A percentile compares a stretch with the other conserved stretches of the same genome.
These are phyloP conservation scores for Neoboletus magnificus DNA, from an alignment of 768 basidiomycete species.

Conservation along the genomic window DNA sequence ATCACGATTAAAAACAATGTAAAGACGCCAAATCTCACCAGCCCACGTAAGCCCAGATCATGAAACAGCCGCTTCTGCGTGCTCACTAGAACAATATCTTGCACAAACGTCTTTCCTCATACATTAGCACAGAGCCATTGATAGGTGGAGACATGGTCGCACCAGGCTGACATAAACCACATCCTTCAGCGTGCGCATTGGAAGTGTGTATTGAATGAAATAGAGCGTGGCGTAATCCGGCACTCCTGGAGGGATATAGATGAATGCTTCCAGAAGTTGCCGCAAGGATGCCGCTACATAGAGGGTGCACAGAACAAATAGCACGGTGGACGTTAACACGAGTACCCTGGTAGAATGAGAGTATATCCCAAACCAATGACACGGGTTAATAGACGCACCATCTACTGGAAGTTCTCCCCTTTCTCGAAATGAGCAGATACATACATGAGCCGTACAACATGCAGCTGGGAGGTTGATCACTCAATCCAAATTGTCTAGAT, in stretches of 20 bases:
- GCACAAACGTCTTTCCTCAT: conserved; percentile 9
- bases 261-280: conserved; percentile 16
- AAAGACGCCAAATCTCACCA: conserved; percentile 22
- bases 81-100: conserved; percentile 17
- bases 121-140: background rate
- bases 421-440: conserved; percentile 9
- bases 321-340: conserved; percentile 10
- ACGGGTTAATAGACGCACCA: background rate
- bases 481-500: background rate
- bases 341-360: conserved; percentile 7
- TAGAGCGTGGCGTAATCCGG: conserved; percentile 10
- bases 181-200: conserved; percentile 15
- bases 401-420: background rate
- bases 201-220: conserved; percentile 7
- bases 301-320: conserved; percentile 9
- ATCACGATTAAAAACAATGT: conserved; percentile 19
- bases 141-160: background rate
- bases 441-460: conserved; percentile 14
- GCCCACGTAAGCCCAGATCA: background rate
- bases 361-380: background rate
- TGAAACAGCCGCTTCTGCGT: background rate
- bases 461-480: conserved; percentile 1
- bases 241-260: conserved; percentile 7
- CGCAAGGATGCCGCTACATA: conserved; percentile 14
- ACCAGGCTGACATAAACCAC: conserved; percentile 15